Percentiles rank a stretch among this genome's conserved stretches.
Evolutionary conservation across 306 rosid species (phyloP).

Genomic region (Delonix regia): DNA sequence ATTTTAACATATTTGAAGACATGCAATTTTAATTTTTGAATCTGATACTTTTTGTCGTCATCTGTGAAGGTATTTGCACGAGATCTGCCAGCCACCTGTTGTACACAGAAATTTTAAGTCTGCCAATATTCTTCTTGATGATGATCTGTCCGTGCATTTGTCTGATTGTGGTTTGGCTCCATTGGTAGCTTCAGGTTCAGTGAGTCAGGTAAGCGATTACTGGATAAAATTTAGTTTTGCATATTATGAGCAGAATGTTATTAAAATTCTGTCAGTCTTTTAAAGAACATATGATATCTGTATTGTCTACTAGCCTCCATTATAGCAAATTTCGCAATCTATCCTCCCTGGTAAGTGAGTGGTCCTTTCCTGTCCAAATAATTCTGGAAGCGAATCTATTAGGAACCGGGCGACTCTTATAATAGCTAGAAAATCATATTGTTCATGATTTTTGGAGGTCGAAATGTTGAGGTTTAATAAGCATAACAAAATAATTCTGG

Average conservation of each 20-base stretch:
- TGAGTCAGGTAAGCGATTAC: conserved; percentile 70
- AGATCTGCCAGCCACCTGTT: conserved; percentile 77
- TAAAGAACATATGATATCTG: neutral
- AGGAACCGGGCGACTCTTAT: neutral
- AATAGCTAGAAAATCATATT: neutral
- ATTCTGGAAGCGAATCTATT: too few relatives aligned
- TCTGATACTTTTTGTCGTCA: conserved; percentile 41
- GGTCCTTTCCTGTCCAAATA: neutral
- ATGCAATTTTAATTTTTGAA: conserved; percentile 17
- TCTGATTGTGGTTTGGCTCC: conserved; percentile 97
- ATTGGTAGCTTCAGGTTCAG: conserved; percentile 79
- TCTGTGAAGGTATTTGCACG: conserved; percentile 78
- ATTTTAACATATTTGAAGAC: neutral
- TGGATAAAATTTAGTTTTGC: conserved; percentile 18
- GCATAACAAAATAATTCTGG: neutral
- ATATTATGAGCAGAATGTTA: neutral
- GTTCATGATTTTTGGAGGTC: neutral
- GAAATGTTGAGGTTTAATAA: neutral
- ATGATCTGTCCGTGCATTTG: conserved; percentile 63
- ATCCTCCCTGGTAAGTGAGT: neutral
- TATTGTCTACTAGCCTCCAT: neutral
- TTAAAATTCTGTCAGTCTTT: neutral
- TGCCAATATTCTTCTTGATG: conserved; percentile 84
- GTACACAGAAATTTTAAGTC: conserved; percentile 92
- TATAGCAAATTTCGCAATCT: neutral